Base-by-base conservation (phyloP, 2,329 filamentous ascomycete genomes). In the Aspergillus tubingensis region DNA sequence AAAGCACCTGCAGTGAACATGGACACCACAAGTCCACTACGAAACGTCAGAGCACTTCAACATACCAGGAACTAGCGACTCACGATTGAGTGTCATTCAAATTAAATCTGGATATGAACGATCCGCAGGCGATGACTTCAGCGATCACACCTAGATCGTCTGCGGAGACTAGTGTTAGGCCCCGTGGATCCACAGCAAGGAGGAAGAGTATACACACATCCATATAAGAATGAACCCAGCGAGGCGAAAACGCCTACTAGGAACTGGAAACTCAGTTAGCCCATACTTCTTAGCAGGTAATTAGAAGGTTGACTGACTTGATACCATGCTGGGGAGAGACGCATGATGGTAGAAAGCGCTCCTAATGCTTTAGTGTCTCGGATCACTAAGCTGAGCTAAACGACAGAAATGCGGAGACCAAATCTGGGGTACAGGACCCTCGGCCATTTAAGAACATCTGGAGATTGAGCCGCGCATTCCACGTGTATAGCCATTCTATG, bases 1-100 rank as follows among this genome's bases (percentile, higher is more conserved):
- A 91, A 91, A 21, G 90, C 90, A 48, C 90, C 86, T 2, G 83
- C 88, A 0, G 91, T 94, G 74, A 94, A 93, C 61, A 92, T 82
- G 1, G 89, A 90, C 1, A 93, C 90, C 0, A 92, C 88, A 3
- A 89, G 85, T 56, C 89, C 90, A 39, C 83, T 88, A 51, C 5
- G 39, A 15, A 2, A 2, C 30, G 58, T 64, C 32, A 64, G 41
- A 43, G 15, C 7, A 19, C 19, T 19, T 41, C 11, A 15, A 38
- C 3, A 5, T 27, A 1, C 17, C 4, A 2, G 21, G 30, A 21
- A 27, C 10, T 36, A 36, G 32, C 32, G n/a, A 60, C 72, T 65
- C 38, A 76, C 73, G 62, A 73, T 59, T 77, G 49, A 0, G 72
- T 75, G 11, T 65, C 61, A 60, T 71, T 48, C n/a, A 68, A 65